A percentile compares a stretch with the other conserved stretches of the same genome.
Evolutionary conservation across 2,329 filamentous ascomycete genomes (phyloP).

Genomic region (Colletotrichum tropicale): DNA sequence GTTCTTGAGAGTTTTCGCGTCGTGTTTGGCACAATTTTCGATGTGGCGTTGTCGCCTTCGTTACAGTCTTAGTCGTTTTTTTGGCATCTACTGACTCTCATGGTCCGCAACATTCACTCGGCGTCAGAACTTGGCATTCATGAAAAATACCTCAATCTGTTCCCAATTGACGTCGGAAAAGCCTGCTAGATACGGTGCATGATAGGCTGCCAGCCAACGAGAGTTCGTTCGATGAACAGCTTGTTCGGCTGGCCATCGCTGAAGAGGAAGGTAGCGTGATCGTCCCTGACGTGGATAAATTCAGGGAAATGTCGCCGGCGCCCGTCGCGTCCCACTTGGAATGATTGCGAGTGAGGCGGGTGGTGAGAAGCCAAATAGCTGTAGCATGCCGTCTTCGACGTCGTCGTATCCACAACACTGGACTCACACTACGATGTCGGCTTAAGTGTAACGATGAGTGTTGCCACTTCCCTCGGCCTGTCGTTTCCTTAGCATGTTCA

Average conservation of each 20-base stretch:
- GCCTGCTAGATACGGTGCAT: neutral
- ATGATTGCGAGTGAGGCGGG: neutral
- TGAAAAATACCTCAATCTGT: neutral
- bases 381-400: neutral
- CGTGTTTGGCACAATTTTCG: neutral
- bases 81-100: neutral
- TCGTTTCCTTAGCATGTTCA: neutral
- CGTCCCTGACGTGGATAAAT: neutral
- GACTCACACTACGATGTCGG: neutral
- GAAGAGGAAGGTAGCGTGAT: neutral
- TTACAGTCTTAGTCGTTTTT: neutral
- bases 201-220: neutral
- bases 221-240: neutral
- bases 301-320: neutral
- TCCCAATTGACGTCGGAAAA: neutral
- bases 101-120: neutral
- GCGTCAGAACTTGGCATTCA: neutral
- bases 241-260: neutral
- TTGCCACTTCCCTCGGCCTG: neutral
- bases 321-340: neutral
- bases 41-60: neutral
- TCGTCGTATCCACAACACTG: neutral
- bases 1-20: accelerated
- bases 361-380: neutral
- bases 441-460: neutral